Evolutionary conservation across 1,139 yeast genomes (phyloP), one percentile per base, ranked within the genome.

Genomic region (Petasospora fabianii): DNA sequence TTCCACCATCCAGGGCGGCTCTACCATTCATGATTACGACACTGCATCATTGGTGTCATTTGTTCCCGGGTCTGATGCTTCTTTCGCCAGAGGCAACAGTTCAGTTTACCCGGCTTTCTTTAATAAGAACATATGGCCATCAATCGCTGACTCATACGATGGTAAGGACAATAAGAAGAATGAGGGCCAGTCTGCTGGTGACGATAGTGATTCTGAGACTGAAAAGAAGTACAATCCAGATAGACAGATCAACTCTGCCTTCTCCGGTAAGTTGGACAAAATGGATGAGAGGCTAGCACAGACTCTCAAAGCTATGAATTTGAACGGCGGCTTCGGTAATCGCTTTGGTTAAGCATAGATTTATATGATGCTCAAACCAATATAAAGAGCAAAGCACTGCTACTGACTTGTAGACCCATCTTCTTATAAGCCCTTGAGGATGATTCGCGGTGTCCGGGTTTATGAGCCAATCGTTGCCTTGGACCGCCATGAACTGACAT

Each of bases 11-110:
- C 43, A 51, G n/a, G 47, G 51, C 10, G 50, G 49, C 14, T 50
- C 54, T 10, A 48, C 55, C 11, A 45, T 50, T 22, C 56, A 52
- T 31, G 69, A 69, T 44, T 65, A 68, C 46, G 82, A 75, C 44
- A 64, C 75, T 14, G 73, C 73, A 18, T 69, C 77, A 53, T 59
- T 75, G 28, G 56, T 73, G 46, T 71, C 78, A 2, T 72, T 69
- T 48, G 68, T 61, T 30, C 62, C 68, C 18, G 64, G 59, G 24
- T 52, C 49, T 28, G 55, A 53, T 20, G 50, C 50, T 13, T 53
- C 55, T 15, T 40, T 36, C 26, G 14, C 28, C 24, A 50, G 41
- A 18, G 54, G 49, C 30, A 38, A 34, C 13, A 29, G 24, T 14
- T 11, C 32, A 5, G 30, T 36, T 26, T 60, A 57, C 19, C 59